phyloP scores from a whole-genome alignment of 2,329 filamentous ascomycete genomes.

The Dactylellina sp. region DNA sequence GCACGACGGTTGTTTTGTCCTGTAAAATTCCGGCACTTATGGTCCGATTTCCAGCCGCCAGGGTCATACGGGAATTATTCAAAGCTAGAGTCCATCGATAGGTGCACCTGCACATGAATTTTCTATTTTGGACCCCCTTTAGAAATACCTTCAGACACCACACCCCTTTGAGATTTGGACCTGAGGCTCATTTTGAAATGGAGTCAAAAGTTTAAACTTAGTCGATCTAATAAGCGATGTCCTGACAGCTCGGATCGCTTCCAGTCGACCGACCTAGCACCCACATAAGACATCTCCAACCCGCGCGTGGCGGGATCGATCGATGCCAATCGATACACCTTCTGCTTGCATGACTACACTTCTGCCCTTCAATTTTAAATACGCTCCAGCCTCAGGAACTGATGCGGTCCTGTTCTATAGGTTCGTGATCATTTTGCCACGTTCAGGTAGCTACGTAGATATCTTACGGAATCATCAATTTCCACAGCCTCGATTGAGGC shows the following conservation, averaged over 20 bases:
- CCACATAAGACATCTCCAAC: conserved; percentile 27
- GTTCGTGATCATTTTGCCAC: conserved; percentile 24
- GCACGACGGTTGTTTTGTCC: conserved; percentile 8
- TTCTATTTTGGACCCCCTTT: conserved; percentile 31
- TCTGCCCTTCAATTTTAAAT: conserved; percentile 16
- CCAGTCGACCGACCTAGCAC: conserved; percentile 31
- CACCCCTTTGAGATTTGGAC: conserved; percentile 10
- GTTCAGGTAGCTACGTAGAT: conserved; percentile 23
- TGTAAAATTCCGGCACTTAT: conserved; percentile 19
- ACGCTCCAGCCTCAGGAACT: conserved; percentile 36
- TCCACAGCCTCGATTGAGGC: conserved; percentile 27
- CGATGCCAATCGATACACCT: conserved; percentile 20
- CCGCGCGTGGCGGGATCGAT: conserved; percentile 2
- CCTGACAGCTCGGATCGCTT: conserved; percentile 52
- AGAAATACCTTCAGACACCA: conserved; percentile 15
- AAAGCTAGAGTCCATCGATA: conserved; percentile 4
- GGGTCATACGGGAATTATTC: conserved; percentile 23
- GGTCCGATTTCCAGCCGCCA: conserved; percentile 30
- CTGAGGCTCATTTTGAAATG: conserved; percentile 53
- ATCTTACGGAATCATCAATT: not conserved
- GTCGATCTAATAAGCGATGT: conserved; percentile 53
- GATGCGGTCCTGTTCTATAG: conserved; percentile 13
- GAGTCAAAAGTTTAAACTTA: conserved; percentile 34
- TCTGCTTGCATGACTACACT: conserved; percentile 2
- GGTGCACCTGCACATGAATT: conserved; percentile 11